Evolutionary conservation across 352 stramenopile species (phyloP), one percentile per base, ranked within the genome.

Genomic region (Albugo candida): DNA sequence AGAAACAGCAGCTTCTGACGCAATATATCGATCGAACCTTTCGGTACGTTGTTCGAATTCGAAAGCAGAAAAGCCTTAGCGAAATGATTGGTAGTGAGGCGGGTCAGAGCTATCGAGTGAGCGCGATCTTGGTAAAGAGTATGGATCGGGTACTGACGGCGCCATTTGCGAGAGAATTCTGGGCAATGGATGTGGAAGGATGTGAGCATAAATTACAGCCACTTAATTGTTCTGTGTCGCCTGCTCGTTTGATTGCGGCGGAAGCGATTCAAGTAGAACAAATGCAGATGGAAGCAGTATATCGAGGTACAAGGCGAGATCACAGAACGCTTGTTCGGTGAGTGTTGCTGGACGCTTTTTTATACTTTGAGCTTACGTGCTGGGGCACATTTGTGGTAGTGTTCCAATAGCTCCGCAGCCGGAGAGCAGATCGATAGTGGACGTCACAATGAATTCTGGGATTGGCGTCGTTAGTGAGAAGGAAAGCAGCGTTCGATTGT

Each of bases 11-110:
- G n/a, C 54, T 83, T 36, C 57, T 86, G 4, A 74, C 74, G 27
- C 70, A 83, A 40, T 86, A 79, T 55, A 61, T 86, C 27, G 74
- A 71, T 2, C 70, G 74, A 27, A 60, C 63, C 16, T 86, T 83
- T 43, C 35, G 64, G 74, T 83, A 65, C 5, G 56, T 59, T 12
- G 27, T 27, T 31, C 38, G 20, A 24, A 24, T 24, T 24, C 38
- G 38, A 43, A 43, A 10, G 20, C 38, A 43, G 17, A 24, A 43
- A 19, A 24, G 3, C 3, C 20, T 24, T 3, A 43, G 8, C 20
- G 38, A 43, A 43, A 19, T 43, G 17, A 13, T 48, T 36, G 20
- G n/a, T 41, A 79, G 67, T 6, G 56, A 83, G n/a, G 64, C 61
- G n/a, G 42, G 59, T n/a, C 41, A 48, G 12, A 53, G 51, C 14